Evolutionary conservation across 1,284 basidiomycete genomes (phyloP).

Genomic region (Tylopilus sp.): DNA sequence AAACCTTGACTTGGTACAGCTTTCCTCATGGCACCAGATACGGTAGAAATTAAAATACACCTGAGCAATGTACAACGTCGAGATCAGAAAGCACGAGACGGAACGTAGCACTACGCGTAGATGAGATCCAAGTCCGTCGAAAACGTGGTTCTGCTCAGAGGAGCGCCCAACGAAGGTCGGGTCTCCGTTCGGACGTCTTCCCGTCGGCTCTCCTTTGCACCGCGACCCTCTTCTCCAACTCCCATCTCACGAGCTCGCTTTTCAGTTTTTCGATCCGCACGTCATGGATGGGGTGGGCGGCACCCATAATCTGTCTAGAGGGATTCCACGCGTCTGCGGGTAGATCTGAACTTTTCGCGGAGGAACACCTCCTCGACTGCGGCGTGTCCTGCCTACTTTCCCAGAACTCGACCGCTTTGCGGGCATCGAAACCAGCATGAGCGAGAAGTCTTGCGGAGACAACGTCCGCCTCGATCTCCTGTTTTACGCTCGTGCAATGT

Average conservation of each 20-base stretch:
- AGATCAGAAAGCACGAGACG: neutral
- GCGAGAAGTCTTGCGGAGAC: conserved; percentile 84
- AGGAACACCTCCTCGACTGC: conserved; percentile 39
- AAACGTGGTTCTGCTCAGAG: conserved; percentile 16
- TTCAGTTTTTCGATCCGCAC: conserved; percentile 47
- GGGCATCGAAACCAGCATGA: conserved; percentile 81
- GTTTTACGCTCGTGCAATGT: conserved; percentile 66
- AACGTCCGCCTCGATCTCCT: conserved; percentile 88
- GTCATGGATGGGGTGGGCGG: conserved; percentile 52
- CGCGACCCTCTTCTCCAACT: conserved; percentile 37
- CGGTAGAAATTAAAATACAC: too few relatives aligned
- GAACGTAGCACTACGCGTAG: neutral
- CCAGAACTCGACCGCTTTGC: conserved; percentile 72
- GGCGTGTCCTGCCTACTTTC: conserved; percentile 43
- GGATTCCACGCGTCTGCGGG: conserved; percentile 14
- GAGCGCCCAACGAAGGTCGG: conserved; percentile 10
- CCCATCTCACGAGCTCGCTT: conserved; percentile 55
- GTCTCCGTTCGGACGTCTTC: conserved; percentile 12
- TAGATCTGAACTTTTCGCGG: conserved; percentile 16
- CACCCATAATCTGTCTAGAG: conserved; percentile 34
- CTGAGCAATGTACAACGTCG: neutral
- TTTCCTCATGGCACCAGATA: too few relatives aligned
- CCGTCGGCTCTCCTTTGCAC: conserved; percentile 21
- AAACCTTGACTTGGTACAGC: too few relatives aligned
- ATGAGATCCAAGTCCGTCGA: conserved; percentile 4